Percentiles rank a stretch among this genome's conserved stretches.
Conservation (phyloP, 106 monocot species). For the Agapanthus africanus region DNA sequence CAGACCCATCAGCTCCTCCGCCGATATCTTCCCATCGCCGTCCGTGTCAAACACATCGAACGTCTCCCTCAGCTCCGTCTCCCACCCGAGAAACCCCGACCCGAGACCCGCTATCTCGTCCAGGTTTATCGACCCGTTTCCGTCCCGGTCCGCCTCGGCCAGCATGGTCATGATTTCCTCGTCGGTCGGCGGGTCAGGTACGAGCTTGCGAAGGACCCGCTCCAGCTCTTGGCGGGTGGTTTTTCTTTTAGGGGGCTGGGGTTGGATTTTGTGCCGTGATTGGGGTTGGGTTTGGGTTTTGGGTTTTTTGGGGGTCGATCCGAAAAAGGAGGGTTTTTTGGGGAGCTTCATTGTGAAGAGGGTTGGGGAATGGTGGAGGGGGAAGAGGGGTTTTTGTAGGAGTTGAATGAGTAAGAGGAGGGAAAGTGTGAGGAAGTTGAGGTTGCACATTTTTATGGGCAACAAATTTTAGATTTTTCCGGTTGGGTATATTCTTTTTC, state of each 20-base stretch:
- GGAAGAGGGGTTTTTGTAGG: not conserved
- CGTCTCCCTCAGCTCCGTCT: constrained; percentile 30
- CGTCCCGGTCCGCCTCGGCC: constrained; percentile 30
- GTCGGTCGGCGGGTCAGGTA: constrained; percentile 21
- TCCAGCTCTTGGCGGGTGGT: constrained; percentile 18
- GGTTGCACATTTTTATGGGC: not conserved
- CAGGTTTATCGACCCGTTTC: constrained; percentile 24
- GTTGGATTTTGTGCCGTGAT: not conserved
- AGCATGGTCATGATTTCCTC: constrained; percentile 36
- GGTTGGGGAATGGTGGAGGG: not conserved
- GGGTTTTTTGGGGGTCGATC: not conserved
- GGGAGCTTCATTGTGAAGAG: not conserved
- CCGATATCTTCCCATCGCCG: too few relatives aligned
- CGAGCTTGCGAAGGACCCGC: constrained; percentile 19
- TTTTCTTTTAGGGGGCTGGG: not conserved
- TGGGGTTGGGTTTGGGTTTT: not conserved
- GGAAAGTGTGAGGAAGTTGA: constrained; percentile 5
- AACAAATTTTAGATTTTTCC: constrained; percentile 3
- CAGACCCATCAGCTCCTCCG: constrained; percentile 41
- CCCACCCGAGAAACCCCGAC: constrained; percentile 4
- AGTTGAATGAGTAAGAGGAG: not conserved
- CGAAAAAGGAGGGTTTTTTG: not conserved
- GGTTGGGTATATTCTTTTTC: too few relatives aligned
- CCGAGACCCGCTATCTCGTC: constrained; percentile 14
- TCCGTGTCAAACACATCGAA: constrained; percentile 43